These are phyloP conservation scores for Panicum virgatum DNA, from an alignment of 202 grass and related monocot species.

Conservation along the genomic window DNA sequence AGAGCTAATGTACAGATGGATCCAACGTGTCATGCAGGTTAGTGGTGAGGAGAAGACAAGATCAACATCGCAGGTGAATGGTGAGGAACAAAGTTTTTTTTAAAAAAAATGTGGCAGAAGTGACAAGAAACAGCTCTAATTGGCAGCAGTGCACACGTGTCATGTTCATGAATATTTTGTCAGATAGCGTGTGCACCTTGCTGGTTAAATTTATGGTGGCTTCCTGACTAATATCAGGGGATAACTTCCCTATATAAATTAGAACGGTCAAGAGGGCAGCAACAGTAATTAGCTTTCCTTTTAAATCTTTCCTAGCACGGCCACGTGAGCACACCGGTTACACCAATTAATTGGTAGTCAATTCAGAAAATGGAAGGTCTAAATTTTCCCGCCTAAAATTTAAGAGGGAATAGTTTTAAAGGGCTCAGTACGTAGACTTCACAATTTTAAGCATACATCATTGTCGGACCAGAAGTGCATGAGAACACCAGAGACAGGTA, in stretches of 20 bases:
- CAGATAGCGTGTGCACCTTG: neutral
- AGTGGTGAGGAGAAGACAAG: neutral
- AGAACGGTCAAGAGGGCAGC: neutral
- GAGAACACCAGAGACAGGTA: neutral
- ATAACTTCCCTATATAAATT: neutral
- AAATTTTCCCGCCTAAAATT: neutral
- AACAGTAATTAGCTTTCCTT: neutral
- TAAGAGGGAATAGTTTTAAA: neutral
- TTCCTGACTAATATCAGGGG: neutral
- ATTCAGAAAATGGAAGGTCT: neutral
- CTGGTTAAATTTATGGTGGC: neutral
- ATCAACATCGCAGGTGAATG: neutral
- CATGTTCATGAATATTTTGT: neutral
- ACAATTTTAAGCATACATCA: conserved; percentile 2
- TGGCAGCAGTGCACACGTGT: neutral
- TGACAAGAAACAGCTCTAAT: neutral
- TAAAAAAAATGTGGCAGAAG: neutral
- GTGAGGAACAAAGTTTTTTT: neutral
- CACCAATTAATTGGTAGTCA: neutral
- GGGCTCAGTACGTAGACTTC: neutral
- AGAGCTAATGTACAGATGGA: neutral
- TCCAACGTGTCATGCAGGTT: neutral
- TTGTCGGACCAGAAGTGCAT: conserved; percentile 6
- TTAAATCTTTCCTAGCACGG: neutral
- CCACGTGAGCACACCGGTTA: neutral